These are phyloP conservation scores for Penicillium sp. DNA, from an alignment of 2,329 filamentous ascomycete genomes.

Conservation along the genomic window DNA sequence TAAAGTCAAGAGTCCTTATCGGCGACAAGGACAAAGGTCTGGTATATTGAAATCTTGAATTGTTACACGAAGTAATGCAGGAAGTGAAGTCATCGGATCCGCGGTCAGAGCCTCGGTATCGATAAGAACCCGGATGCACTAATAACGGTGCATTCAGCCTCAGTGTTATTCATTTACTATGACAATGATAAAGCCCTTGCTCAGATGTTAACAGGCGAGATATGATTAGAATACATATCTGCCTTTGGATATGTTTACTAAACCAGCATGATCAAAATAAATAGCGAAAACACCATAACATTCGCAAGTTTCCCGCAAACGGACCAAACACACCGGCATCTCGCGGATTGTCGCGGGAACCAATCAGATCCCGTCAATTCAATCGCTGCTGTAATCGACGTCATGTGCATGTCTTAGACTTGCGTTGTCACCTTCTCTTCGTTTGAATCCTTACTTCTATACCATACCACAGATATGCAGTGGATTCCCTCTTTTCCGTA, in stretches of 20 bases:
- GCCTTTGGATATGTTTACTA: neutral
- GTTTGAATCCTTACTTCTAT: neutral
- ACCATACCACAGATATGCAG: conserved; percentile 23
- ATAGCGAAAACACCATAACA: neutral
- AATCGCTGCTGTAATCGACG: conserved; percentile 18
- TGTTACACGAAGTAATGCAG: neutral
- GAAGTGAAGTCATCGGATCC: conserved; percentile 17
- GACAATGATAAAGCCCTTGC: neutral
- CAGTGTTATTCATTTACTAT: neutral
- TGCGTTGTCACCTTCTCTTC: neutral
- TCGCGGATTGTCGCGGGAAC: conserved; percentile 16
- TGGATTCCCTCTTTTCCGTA: conserved; percentile 41
- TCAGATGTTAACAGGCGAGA: no score
- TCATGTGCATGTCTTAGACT: conserved; percentile 13
- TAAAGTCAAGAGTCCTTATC: neutral
- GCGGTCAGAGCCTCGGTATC: conserved; percentile 11
- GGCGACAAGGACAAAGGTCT: neutral
- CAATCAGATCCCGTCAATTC: conserved; percentile 14
- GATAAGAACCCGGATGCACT: conserved; percentile 3
- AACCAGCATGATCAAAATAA: neutral
- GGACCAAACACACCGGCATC: conserved; percentile 17
- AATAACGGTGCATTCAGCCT: neutral
- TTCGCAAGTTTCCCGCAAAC: neutral
- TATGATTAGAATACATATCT: neutral
- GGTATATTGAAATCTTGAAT: neutral